Evolutionary conservation across 2,329 filamentous ascomycete genomes (phyloP), one percentile per base, ranked within the genome.

Genomic region (Trichoderma citrinoviride): DNA sequence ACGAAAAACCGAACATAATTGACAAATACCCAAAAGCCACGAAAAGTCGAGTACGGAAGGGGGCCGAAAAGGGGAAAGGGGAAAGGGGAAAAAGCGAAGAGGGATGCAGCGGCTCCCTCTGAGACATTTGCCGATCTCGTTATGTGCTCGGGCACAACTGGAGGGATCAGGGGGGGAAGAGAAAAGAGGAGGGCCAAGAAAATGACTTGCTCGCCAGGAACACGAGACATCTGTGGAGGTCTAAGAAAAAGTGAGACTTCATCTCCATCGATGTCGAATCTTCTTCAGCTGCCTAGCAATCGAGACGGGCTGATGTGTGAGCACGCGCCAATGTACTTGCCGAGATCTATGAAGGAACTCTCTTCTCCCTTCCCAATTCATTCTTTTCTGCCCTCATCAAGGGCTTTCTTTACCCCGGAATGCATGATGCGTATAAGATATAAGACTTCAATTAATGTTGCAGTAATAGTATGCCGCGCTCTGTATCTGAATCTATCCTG

Each of bases 61-160:
- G 17, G 33, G 25, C n/a, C n/a, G 23, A 40, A 25, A 29, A 17
- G 10, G n/a, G 55, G 25, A 21, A 25, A 19, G 47, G 8, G 10
- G 27, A 21, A 19, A 21, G 33, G 52, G 23, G 37, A 25, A 19
- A 23, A n/a, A 49, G 27, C n/a, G 41, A 25, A 25, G 56, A 60
- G 29, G 40, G 44, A 52, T 43, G 29, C n/a, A 12, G 14, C 21
- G n/a, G n/a, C n/a, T n/a, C n/a, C 14, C 10, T 7, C 21, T 23
- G 41, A 56, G 61, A 63, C 61, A 63, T 56, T 56, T 55, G 50
- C 37, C 29, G 41, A 55, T 47, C 43, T 37, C 33, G 14, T 37
- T 10, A 37, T 12, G 46, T 12, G 41, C n/a, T 54, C 41, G 33
- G 23, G 41, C 41, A 40, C 44, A n/a, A n/a, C 21, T 49, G 33